Evolutionary conservation across 176 grass and related monocot species (phyloP).

Genomic region (Carex littledalei): DNA sequence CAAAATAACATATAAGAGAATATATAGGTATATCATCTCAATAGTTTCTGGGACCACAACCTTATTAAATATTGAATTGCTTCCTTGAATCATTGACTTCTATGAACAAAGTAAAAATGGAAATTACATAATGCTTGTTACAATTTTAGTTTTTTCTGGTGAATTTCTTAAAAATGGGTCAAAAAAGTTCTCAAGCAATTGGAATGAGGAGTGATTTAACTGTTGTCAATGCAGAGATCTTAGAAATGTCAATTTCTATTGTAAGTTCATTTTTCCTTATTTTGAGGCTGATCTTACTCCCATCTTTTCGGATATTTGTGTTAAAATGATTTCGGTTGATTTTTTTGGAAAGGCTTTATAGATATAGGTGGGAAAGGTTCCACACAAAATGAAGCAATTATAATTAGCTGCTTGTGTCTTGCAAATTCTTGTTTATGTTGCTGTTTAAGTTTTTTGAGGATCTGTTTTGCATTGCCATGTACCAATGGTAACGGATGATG

Average conservation of each 20-base stretch:
- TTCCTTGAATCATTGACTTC: neutral
- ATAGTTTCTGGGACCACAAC: neutral
- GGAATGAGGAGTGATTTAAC: neutral
- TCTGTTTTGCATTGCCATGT: neutral
- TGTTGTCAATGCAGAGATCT: neutral
- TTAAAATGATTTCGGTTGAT: neutral
- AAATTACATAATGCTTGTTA: neutral
- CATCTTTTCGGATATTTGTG: neutral
- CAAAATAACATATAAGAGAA: neutral
- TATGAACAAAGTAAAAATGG: neutral
- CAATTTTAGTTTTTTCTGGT: neutral
- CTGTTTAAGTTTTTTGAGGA: neutral
- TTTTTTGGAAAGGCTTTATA: neutral
- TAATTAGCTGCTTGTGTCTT: neutral
- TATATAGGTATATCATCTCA: neutral
- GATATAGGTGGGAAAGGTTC: neutral
- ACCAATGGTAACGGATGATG: neutral
- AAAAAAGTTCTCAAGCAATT: neutral
- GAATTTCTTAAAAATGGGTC: neutral
- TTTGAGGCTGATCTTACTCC: neutral
- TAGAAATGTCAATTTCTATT: neutral
- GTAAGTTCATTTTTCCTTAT: neutral
- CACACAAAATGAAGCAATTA: neutral
- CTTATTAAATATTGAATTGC: neutral
- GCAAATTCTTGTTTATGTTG: neutral